Percentiles rank a stretch among this genome's conserved stretches.
Evolutionary conservation across 2,329 filamentous ascomycete genomes (phyloP).

Genomic region (Colletotrichum sp.): DNA sequence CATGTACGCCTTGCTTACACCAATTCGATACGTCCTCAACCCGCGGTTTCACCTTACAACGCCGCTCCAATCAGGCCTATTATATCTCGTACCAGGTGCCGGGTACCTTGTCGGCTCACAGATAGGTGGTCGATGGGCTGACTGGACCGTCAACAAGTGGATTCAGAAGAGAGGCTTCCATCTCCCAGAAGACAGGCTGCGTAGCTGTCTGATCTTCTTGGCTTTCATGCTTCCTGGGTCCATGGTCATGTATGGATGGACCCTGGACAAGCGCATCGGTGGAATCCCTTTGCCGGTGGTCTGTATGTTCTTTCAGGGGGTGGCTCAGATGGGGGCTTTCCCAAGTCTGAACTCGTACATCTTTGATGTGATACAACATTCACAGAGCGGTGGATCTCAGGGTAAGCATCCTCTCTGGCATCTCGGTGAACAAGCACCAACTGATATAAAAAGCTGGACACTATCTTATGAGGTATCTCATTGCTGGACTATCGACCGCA

Average conservation of each 20-base stretch:
- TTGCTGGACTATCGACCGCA: constrained; percentile 72
- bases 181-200: constrained; percentile 71
- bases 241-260: constrained; percentile 67
- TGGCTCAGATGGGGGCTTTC: constrained; percentile 78
- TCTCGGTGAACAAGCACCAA: constrained; percentile 56
- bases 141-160: constrained; percentile 68
- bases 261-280: constrained; percentile 51
- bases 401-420: neutral
- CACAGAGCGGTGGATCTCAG: neutral
- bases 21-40: constrained; percentile 75
- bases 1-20: constrained; percentile 65
- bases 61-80: constrained; percentile 71
- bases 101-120: constrained; percentile 74
- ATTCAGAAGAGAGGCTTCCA: constrained; percentile 65
- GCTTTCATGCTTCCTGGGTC: constrained; percentile 62
- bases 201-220: constrained; percentile 61
- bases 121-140: constrained; percentile 74
- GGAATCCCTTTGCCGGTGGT: constrained; percentile 68
- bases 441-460: constrained; percentile 78
- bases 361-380: constrained; percentile 75
- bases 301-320: constrained; percentile 75
- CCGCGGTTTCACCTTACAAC: constrained; percentile 72
- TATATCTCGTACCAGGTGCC: constrained; percentile 75
- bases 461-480: constrained; percentile 78
- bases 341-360: constrained; percentile 81